Conservation (phyloP, 306 rosid genomes). For the Gillenia trifoliata region DNA sequence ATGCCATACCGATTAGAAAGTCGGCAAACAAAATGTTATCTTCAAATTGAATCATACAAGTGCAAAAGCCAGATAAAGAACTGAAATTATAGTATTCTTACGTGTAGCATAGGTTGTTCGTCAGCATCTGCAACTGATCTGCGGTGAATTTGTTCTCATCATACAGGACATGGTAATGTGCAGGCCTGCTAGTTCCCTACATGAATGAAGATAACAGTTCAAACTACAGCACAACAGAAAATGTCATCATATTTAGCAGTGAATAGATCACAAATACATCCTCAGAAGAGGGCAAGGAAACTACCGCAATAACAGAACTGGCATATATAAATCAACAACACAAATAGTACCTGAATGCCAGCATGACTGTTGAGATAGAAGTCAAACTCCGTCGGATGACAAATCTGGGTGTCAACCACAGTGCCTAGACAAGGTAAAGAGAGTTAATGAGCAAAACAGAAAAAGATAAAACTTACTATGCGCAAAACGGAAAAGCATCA, state of each 20-base stretch:
- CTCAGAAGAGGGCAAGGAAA: background rate
- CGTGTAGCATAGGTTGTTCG: constrained; percentile 51
- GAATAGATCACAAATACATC: background rate
- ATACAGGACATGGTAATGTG: constrained; percentile 39
- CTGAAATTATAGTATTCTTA: background rate
- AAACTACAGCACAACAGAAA: background rate
- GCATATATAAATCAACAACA: background rate
- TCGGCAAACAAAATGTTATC: too few relatives aligned
- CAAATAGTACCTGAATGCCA: constrained; percentile 51
- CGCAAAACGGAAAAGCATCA: background rate
- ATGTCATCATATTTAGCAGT: background rate
- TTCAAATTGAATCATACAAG: too few relatives aligned
- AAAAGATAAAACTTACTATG: background rate
- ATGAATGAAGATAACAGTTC: background rate
- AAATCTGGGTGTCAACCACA: constrained; percentile 58
- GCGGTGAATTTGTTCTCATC: constrained; percentile 44
- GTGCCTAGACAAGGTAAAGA: constrained; percentile 41
- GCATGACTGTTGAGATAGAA: constrained; percentile 84
- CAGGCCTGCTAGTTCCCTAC: constrained; percentile 49
- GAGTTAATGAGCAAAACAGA: background rate
- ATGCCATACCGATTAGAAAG: background rate
- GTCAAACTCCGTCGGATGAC: constrained; percentile 67
- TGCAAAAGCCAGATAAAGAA: background rate
- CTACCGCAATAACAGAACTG: background rate
- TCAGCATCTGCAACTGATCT: constrained; percentile 31